Conservation (phyloP, 2,329 filamentous ascomycete genomes). For the Microsporum canis region DNA sequence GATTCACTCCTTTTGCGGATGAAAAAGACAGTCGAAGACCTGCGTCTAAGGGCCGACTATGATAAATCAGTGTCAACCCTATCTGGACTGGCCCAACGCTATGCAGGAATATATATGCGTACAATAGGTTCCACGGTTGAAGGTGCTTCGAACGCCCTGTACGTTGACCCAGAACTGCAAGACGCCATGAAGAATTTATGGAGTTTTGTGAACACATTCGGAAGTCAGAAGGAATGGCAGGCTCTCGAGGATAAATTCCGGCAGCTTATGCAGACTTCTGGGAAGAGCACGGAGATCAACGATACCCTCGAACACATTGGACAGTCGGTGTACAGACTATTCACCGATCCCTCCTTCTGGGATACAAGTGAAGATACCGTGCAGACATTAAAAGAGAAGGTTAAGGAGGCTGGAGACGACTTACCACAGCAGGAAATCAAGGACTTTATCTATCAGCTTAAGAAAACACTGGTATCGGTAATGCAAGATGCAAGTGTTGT, state of each 20-base stretch:
- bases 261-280: constrained; percentile 59
- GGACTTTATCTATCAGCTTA: constrained; percentile 55
- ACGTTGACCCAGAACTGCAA: constrained; percentile 63
- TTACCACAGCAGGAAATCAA: constrained; percentile 63
- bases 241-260: constrained; percentile 57
- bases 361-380: constrained; percentile 60
- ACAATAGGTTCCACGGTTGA: constrained; percentile 56
- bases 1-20: constrained; percentile 63
- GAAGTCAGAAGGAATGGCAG: constrained; percentile 63
- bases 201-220: constrained; percentile 68
- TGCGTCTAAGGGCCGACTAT: constrained; percentile 70
- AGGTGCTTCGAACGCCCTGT: constrained; percentile 57
- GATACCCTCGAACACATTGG: constrained; percentile 61
- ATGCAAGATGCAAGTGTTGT: constrained; percentile 60
- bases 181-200: constrained; percentile 69
- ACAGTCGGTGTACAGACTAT: constrained; percentile 62
- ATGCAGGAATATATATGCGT: constrained; percentile 65
- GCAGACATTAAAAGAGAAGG: constrained; percentile 46
- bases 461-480: constrained; percentile 57
- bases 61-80: constrained; percentile 74
- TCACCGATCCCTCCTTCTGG: constrained; percentile 79
- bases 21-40: constrained; percentile 61
- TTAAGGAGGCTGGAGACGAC: constrained; percentile 48
- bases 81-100: constrained; percentile 62
- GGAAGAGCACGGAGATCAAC: constrained; percentile 64